Evolutionary conservation across 176 grass and related monocot species (phyloP).

Genomic region (Olyra latifolia): DNA sequence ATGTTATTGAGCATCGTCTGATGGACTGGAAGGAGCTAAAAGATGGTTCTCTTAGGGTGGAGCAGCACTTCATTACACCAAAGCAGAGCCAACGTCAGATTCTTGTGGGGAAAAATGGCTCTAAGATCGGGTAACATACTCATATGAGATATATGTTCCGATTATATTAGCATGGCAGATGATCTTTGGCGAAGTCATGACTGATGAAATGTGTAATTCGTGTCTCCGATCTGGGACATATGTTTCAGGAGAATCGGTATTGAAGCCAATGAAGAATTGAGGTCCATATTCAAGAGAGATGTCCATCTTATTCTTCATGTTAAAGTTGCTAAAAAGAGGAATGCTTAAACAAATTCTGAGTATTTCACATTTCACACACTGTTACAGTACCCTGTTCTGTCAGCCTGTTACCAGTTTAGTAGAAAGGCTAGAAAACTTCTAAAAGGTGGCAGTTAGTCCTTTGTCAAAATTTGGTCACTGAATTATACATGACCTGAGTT

Average conservation of each 20-base stretch:
- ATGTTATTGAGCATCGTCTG: constrained; percentile 88
- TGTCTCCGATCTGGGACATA: neutral
- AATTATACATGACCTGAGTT: neutral
- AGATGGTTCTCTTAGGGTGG: constrained; percentile 92
- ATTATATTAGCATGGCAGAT: neutral
- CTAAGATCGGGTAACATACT: constrained; percentile 89
- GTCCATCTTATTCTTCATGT: constrained; percentile 98
- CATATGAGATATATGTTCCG: neutral
- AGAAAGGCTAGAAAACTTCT: constrained; percentile 5
- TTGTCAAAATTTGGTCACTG: neutral
- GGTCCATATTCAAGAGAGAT: constrained; percentile 89
- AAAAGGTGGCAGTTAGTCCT: neutral
- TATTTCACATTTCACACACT: constrained; percentile 5
- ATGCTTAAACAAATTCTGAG: constrained; percentile 54
- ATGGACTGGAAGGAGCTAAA: constrained; percentile 96
- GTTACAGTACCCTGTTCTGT: neutral
- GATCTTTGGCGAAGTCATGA: neutral
- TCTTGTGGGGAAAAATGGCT: constrained; percentile 98
- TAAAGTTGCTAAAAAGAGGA: constrained; percentile 75
- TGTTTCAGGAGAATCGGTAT: constrained; percentile 90
- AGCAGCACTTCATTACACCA: constrained; percentile 92
- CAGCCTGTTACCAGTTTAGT: neutral
- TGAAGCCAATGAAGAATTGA: constrained; percentile 93
- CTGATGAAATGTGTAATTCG: neutral
- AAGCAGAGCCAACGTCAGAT: constrained; percentile 94